Base-by-base conservation (phyloP, 768 basidiomycete genomes). In the Rhodotorula taiwanensis region DNA sequence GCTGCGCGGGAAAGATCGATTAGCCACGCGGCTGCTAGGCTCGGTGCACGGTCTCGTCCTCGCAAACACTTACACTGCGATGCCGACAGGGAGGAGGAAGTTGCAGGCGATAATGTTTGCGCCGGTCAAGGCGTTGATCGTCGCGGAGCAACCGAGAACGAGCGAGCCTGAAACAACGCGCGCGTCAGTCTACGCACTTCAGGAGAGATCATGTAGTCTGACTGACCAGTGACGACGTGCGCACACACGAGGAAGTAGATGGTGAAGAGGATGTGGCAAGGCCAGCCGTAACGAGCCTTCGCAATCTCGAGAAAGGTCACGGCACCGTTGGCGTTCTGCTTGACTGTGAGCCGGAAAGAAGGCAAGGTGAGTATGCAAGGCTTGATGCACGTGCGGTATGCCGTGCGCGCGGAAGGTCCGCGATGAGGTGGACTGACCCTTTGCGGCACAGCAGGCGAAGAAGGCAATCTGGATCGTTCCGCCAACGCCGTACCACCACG, bases 251-350 rank as follows among this genome's bases (percentile, higher is more conserved):
- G 78, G n/a, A 76, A 90, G 72, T 94, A 94, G 79, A 88, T 86
- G 80, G 93, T 84, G 79, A 94, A 93, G 11, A 89, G 78, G 5
- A 85, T 60, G 76, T 95, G 93, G 0, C 88, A 89, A 20, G 80
- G 65, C 10, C 75, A 83, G 0, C 92, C 93, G 88, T 90, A 97
- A 47, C 77, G 70, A 14, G 69, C 72, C 21, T 47, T 34, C 56
- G 93, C 83, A 68, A 95, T 90, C 74, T 95, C 89, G 25, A 92
- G 80, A 84, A 85, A 95, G 23, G 89, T 93, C 59, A 88, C 86
- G 0, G 86, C 86, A 63, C 86, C 84, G 25, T 59, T 60, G 3
- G 0, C 92, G 90, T 3, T 91, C 89, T 62, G 93, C 36, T 39
- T 39, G 36, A 39, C 36, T 49, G 30, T 7, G 45, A 5, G n/a